Evolutionary conservation across 2,329 filamentous ascomycete genomes (phyloP).

Genomic region (Chaetomiaceae sp.): DNA sequence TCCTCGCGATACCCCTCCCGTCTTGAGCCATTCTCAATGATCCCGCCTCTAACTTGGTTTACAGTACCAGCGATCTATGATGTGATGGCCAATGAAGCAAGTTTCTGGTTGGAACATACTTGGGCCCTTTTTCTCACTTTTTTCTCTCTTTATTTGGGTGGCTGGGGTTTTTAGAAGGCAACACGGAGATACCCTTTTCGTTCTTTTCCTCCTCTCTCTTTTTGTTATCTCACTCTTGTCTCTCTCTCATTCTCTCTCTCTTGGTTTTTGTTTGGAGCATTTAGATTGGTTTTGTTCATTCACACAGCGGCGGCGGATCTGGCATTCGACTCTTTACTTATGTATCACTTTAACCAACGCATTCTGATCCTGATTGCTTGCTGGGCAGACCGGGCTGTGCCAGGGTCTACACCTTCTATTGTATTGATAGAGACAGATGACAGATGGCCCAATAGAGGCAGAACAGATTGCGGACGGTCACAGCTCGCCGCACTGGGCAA

Average conservation of each 20-base stretch:
- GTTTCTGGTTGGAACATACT: background rate
- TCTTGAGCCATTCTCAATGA: no score
- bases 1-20: no score
- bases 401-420: no score
- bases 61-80: background rate
- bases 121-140: background rate
- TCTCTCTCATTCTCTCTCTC: no score
- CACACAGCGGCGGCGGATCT: background rate
- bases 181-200: background rate
- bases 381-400: no score
- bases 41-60: no score
- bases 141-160: background rate
- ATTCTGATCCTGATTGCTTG: no score
- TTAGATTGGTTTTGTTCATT: background rate
- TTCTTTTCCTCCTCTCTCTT: background rate
- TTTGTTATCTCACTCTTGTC: no score
- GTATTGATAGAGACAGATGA: no score
- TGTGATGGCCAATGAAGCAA: background rate
- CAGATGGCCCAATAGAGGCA: no score
- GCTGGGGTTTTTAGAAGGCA: background rate
- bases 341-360: no score
- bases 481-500: slow-evolving; percentile 93
- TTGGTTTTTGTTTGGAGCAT: background rate
- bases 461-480: no score
- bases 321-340: background rate